Evolutionary conservation across 2,329 filamentous ascomycete species (phyloP).

Genomic region (Aspergillus thermomutatus): DNA sequence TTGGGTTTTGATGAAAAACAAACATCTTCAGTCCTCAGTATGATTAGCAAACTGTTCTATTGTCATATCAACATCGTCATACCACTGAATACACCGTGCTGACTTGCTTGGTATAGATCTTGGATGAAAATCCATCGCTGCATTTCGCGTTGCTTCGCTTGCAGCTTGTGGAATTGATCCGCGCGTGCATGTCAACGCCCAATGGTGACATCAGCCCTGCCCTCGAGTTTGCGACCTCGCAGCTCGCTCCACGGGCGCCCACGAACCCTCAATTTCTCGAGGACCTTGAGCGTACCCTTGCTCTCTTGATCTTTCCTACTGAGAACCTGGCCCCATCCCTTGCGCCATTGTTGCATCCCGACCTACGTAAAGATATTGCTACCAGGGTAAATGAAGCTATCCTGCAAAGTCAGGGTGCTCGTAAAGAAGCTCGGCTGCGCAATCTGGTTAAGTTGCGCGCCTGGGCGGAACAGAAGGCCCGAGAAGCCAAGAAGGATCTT

Average conservation of each 20-base stretch:
- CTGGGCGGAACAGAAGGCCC: conserved; percentile 70
- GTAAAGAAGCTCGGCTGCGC: conserved; percentile 76
- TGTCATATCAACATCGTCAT: conserved; percentile 12
- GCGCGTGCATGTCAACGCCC: conserved; percentile 63
- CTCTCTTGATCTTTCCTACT: conserved; percentile 81
- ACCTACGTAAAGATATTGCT: conserved; percentile 78
- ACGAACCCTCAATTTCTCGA: conserved; percentile 76
- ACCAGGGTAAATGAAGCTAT: conserved; percentile 87
- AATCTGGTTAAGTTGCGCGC: conserved; percentile 76
- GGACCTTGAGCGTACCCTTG: conserved; percentile 90
- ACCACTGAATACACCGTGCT: conserved; percentile 14
- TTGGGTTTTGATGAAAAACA: conserved; percentile 83
- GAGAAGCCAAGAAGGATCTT: conserved; percentile 45
- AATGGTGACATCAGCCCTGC: conserved; percentile 74
- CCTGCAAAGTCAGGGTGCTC: conserved; percentile 66
- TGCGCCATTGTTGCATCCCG: conserved; percentile 71
- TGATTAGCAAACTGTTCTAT: conserved; percentile 55
- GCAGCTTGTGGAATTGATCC: conserved; percentile 91
- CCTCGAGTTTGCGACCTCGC: conserved; percentile 79
- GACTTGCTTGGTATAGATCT: conserved; percentile 58
- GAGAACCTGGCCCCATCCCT: conserved; percentile 74
- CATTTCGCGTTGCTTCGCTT: conserved; percentile 88
- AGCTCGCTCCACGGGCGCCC: conserved; percentile 82
- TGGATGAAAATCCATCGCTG: conserved; percentile 76
- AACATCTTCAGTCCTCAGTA: conserved; percentile 79